phyloP scores from a whole-genome alignment of 257 asterid species.

The Craterostigma plantagineum region DNA sequence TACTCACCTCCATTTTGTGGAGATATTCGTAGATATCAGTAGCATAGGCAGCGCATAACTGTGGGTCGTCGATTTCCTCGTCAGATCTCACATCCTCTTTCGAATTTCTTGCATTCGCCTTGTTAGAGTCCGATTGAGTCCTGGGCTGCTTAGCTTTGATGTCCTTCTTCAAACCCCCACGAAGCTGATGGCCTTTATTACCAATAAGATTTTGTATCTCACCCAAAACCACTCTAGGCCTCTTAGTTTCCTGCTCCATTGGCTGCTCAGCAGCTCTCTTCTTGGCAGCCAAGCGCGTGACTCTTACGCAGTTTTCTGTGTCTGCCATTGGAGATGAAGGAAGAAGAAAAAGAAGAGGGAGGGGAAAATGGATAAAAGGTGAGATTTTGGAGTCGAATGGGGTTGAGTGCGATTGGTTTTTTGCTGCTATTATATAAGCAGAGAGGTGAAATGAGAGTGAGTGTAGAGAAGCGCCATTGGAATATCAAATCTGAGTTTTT shows the following conservation, averaged over 20 bases:
- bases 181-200: no score
- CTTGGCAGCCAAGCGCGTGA: slow-evolving; percentile 65
- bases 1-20: slow-evolving; percentile 55
- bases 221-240: slow-evolving; percentile 60
- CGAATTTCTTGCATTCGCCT: slow-evolving; percentile 5
- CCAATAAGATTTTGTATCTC: slow-evolving; percentile 39
- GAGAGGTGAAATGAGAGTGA: no score
- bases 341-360: not conserved
- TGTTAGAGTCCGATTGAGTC: slow-evolving; percentile 12
- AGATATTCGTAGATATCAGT: slow-evolving; percentile 75
- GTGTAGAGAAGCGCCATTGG: not conserved
- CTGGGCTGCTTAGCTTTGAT: slow-evolving; percentile 11
- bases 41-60: slow-evolving; percentile 56
- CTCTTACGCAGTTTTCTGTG: slow-evolving; percentile 37
- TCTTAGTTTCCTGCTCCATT: slow-evolving; percentile 17
- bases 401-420: no score
- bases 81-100: slow-evolving; percentile 12
- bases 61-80: slow-evolving; percentile 36
- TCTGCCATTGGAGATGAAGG: slow-evolving; percentile 33
- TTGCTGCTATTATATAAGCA: no score
- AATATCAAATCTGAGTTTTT: not conserved
- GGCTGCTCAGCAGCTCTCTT: slow-evolving; percentile 42
- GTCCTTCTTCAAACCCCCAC: slow-evolving; percentile 2
- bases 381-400: no score
- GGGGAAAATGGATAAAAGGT: no score